phyloP scores from a whole-genome alignment of 805 yeast species.

The Wickerhamomyces mucosus region DNA sequence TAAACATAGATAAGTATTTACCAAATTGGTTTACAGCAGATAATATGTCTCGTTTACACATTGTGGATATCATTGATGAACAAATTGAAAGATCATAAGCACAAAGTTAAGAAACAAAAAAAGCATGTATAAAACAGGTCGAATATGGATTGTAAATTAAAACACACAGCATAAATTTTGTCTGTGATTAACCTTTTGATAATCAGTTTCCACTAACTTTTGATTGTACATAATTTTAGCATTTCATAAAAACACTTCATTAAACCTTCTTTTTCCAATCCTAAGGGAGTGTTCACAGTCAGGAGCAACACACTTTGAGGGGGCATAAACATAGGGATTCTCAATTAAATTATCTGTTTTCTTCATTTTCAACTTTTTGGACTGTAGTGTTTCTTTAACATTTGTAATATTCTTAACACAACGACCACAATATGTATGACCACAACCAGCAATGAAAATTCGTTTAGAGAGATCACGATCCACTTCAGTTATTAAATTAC shows the following conservation, averaged over 20 bases:
- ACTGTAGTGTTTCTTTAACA: constrained; percentile 17
- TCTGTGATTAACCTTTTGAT: no score
- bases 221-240: no score
- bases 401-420: constrained; percentile 63
- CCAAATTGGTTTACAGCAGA: constrained; percentile 36
- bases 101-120: no score
- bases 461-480: constrained; percentile 58
- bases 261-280: constrained; percentile 39
- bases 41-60: constrained; percentile 12
- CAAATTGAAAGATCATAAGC: constrained; percentile 28
- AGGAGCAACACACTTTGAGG: constrained; percentile 45
- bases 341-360: constrained; percentile 11
- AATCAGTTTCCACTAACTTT: no score
- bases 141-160: no score
- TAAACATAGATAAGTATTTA: constrained; percentile 40
- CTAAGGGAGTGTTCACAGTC: constrained; percentile 35
- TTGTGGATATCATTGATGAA: constrained; percentile 30
- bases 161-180: no score
- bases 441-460: constrained; percentile 61
- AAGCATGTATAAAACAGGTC: no score
- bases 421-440: constrained; percentile 81
- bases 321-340: constrained; percentile 41
- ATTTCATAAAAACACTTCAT: constrained; percentile 38
- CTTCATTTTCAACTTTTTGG: constrained; percentile 10
- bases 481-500: constrained; percentile 34